phyloP scores from a whole-genome alignment of 345 rosid genomes.

The Boechera stricta region DNA sequence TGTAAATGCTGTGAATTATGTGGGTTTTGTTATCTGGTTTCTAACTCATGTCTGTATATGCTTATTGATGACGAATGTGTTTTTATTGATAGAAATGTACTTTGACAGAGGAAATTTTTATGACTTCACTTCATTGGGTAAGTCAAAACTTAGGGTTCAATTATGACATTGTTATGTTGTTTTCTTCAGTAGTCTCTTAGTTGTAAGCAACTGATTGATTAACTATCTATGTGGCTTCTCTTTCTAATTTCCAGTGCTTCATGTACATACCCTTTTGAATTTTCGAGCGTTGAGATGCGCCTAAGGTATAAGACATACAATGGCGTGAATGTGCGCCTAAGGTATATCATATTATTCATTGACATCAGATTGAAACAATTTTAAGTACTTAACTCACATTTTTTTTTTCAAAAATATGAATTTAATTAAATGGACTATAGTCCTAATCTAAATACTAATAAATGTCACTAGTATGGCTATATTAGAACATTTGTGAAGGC shows the following conservation, averaged over 20 bases:
- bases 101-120: conserved; percentile 95
- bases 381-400: not conserved
- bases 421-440: too few relatives aligned
- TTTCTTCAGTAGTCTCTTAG: not conserved
- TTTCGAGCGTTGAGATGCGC: conserved; percentile 92
- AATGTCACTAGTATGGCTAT: too few relatives aligned
- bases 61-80: not conserved
- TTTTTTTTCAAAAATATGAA: too few relatives aligned
- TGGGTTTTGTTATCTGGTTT: not conserved
- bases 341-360: conserved; percentile 51
- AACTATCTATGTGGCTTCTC: conserved; percentile 13
- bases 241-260: conserved; percentile 68
- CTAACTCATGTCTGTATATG: not conserved
- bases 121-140: conserved; percentile 96
- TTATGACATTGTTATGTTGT: conserved; percentile 9
- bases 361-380: conserved; percentile 1
- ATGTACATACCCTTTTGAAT: conserved; percentile 92
- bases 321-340: conserved; percentile 92
- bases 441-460: too few relatives aligned
- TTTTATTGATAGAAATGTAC: conserved; percentile 76
- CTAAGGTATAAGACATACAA: conserved; percentile 76
- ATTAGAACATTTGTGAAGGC: too few relatives aligned
- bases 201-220: not conserved
- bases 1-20: conserved; percentile 25
- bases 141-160: conserved; percentile 43